Evolutionary conservation across 148 eudicot species (phyloP).

Genomic region (Nepenthes mirabilis): DNA sequence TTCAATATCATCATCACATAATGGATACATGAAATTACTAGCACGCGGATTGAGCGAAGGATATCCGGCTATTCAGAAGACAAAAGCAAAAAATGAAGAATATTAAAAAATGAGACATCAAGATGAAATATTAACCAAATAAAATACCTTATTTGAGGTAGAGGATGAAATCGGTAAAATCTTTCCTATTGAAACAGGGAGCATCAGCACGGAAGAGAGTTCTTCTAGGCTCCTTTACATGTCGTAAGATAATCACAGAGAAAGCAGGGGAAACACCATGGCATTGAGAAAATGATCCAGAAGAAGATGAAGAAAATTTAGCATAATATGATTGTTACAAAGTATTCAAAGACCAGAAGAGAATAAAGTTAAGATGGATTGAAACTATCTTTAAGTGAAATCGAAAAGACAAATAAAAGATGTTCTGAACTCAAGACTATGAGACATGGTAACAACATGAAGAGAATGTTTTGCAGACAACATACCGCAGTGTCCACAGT

Average conservation of each 20-base stretch:
- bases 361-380: too few relatives aligned
- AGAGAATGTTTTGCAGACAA: neutral
- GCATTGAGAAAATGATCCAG: neutral
- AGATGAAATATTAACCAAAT: neutral
- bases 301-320: neutral
- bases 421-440: neutral
- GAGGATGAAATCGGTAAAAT: slow-evolving; percentile 24
- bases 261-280: neutral
- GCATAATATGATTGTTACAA: too few relatives aligned
- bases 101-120: neutral
- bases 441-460: neutral
- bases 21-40: too few relatives aligned
- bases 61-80: neutral
- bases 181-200: slow-evolving; percentile 20
- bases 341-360: too few relatives aligned
- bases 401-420: neutral
- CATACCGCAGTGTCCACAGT: slow-evolving; percentile 84
- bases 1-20: too few relatives aligned
- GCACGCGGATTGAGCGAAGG: too few relatives aligned
- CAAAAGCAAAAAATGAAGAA: neutral
- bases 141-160: slow-evolving; percentile 44
- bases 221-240: slow-evolving; percentile 67
- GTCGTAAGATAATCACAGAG: slow-evolving; percentile 9
- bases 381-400: too few relatives aligned
- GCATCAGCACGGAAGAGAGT: slow-evolving; percentile 42